phyloP scores from a whole-genome alignment of 1,284 basidiomycete species.

The Ceratobasidium sp. region DNA sequence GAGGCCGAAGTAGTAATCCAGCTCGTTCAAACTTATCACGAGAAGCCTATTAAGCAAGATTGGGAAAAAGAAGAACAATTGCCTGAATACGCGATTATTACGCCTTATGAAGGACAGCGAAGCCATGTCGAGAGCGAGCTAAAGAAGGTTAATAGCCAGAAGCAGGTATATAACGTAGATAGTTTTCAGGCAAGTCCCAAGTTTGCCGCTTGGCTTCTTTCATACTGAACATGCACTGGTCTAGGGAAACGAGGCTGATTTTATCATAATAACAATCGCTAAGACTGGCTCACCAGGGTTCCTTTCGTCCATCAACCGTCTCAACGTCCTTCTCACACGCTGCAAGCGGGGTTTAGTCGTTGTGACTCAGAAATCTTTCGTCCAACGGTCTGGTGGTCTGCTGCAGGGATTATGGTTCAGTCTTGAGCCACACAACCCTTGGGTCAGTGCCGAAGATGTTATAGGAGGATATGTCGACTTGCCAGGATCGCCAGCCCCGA shows the following conservation, averaged over 20 bases:
- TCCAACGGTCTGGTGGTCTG: constrained; percentile 54
- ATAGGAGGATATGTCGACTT: constrained; percentile 16
- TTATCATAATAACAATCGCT: constrained; percentile 70
- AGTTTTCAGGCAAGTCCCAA: constrained; percentile 27
- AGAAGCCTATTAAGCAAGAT: background rate
- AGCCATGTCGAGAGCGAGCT: constrained; percentile 63
- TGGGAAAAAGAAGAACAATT: background rate
- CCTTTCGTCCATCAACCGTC: constrained; percentile 67
- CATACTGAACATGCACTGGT: background rate
- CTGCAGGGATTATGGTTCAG: constrained; percentile 28
- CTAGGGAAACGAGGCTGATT: constrained; percentile 49
- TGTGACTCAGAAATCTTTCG: constrained; percentile 69
- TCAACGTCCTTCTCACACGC: constrained; percentile 77
- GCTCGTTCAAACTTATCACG: constrained; percentile 21
- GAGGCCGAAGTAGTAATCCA: constrained; percentile 61
- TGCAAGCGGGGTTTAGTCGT: constrained; percentile 78
- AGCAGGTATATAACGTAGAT: constrained; percentile 11
- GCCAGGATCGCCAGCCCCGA: constrained; percentile 21
- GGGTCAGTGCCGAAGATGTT: constrained; percentile 27
- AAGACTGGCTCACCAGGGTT: constrained; percentile 72
- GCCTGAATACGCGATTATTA: constrained; percentile 70
- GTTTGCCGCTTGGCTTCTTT: background rate
- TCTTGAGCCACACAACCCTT: constrained; percentile 1
- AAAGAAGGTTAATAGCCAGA: constrained; percentile 38
- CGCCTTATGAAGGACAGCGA: constrained; percentile 78